Base-by-base conservation (phyloP, 805 yeast species). In the Sugiyamaella marilandica region DNA sequence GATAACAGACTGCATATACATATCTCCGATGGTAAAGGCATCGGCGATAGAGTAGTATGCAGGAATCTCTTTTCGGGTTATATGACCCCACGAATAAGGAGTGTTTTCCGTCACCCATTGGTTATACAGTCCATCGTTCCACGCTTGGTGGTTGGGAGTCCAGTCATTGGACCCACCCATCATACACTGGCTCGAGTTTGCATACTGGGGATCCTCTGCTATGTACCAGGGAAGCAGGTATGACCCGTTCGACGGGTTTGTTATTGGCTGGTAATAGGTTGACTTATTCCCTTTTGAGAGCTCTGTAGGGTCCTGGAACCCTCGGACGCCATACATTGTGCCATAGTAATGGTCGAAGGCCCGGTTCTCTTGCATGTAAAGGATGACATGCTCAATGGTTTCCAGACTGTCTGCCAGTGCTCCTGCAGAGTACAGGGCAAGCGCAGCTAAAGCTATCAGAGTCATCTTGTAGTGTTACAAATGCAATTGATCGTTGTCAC, bases 281-380 rank as follows among this genome's bases (percentile, higher is more conserved):
- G 59, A 39, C 16, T 13, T 19, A 24, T 47, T 43, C 19, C 45
- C 47, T 10, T 44, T 51, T 14, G 54, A 45, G 47, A 49, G 45
- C 26, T 54, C 61, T 34, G 58, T 61, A 21, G 65, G 65, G 48
- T 62, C 65, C 49, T 62, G 52, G 53, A 61, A 59, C 10, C 62
- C 62, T 35, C 65, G 61, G 11, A 62, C 65, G 31, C 65, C 65
- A 41, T 65, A 58, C 62, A 62, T 55, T 2, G 65, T 50, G 2
- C 63, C 65, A 45, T 55, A 59, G 52, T 61, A 62, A 35, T 58
- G 62, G 50, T 62, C 62, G 49, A 61, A 62, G 31, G 65, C 62
- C 33, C 65, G 57, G 54, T 61, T 61, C 50, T 62, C 65, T 39
- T 62, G 65, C 65, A 62, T 62, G 50, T 60, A 57, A 35, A 52